phyloP scores from a whole-genome alignment of 305 asterid genomes.

The Solanum hybrid region DNA sequence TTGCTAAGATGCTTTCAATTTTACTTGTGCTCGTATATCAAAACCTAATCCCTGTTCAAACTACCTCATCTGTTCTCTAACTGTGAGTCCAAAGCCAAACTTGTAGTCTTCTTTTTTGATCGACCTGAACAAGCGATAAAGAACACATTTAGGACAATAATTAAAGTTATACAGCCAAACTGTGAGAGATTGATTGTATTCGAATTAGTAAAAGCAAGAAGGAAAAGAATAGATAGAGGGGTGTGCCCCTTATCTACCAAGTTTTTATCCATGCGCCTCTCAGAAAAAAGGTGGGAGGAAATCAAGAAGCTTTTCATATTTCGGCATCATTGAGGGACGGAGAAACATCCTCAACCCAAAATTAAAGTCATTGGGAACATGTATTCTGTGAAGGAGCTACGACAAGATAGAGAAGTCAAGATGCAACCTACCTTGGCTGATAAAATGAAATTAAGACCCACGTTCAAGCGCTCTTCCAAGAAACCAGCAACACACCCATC shows the following conservation, averaged over 20 bases:
- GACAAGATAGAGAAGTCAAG: too few relatives aligned
- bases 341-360: too few relatives aligned
- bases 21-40: neutral
- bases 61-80: constrained; percentile 19
- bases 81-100: constrained; percentile 63
- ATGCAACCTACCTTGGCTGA: too few relatives aligned
- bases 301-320: too few relatives aligned
- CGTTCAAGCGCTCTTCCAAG: too few relatives aligned
- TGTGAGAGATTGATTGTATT: neutral
- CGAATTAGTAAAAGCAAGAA: neutral
- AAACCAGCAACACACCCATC: too few relatives aligned
- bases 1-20: neutral
- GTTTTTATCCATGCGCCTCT: neutral
- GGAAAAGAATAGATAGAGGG: neutral
- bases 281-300: too few relatives aligned
- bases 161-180: neutral
- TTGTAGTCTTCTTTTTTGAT: constrained; percentile 92
- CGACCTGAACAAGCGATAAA: constrained; percentile 45
- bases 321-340: too few relatives aligned
- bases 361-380: too few relatives aligned
- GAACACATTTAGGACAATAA: neutral
- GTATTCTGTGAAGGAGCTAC: too few relatives aligned
- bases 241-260: neutral
- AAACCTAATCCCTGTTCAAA: neutral
- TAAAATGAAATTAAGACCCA: too few relatives aligned